A percentile compares a stretch with the other conserved stretches of the same genome.
Conservation (phyloP, 441 rosid species). For the Adansonia gregorii region DNA sequence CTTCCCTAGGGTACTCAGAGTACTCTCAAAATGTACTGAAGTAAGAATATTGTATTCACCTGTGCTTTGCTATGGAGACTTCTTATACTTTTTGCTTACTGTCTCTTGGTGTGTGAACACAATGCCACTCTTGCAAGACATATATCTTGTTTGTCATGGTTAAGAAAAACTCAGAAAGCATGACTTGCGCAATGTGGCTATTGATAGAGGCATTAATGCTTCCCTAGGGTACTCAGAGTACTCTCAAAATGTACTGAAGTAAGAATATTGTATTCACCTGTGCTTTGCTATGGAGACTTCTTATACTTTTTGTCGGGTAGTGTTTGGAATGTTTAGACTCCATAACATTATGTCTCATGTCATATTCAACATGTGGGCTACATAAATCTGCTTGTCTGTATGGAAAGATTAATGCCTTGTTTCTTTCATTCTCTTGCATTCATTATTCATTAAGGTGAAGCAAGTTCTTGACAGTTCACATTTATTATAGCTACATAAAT, state of each 20-base stretch:
- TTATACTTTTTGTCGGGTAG: not conserved
- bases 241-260: not conserved
- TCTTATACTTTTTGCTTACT: not conserved
- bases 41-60: not conserved
- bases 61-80: not conserved
- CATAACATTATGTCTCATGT: not conserved
- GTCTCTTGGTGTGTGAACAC: conserved; percentile 15
- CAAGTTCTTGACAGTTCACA: conserved; percentile 6
- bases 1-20: not conserved
- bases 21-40: not conserved
- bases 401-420: not conserved
- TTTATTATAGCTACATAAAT: not conserved
- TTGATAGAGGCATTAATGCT: conserved; percentile 12
- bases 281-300: not conserved
- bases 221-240: not conserved
- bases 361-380: conserved; percentile 2
- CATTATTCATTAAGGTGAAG: not conserved
- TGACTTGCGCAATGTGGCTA: conserved; percentile 6
- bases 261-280: conserved; percentile 1
- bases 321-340: not conserved
- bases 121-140: not conserved
- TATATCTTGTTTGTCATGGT: not conserved
- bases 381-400: conserved; percentile 7
- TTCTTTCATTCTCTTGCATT: conserved; percentile 9
- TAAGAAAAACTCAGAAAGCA: not conserved